phyloP scores from a whole-genome alignment of 1,284 basidiomycete genomes.

The Naganishia sp. region DNA sequence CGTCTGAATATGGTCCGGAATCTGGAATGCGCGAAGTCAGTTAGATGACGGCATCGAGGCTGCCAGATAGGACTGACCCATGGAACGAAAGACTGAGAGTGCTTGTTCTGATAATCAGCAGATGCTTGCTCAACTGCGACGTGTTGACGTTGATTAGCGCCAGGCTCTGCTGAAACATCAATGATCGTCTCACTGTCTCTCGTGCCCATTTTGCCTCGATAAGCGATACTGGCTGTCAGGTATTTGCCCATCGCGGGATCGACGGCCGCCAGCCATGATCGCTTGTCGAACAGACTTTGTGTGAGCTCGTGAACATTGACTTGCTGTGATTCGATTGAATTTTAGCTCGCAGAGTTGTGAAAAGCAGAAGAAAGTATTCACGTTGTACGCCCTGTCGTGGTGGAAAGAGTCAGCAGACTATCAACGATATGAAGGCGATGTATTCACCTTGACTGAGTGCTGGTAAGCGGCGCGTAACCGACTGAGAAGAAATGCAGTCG shows the following conservation, averaged over 20 bases:
- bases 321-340: slow-evolving; percentile 53
- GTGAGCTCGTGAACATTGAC: slow-evolving; percentile 95
- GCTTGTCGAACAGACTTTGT: slow-evolving; percentile 89
- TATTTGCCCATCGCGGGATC: slow-evolving; percentile 88
- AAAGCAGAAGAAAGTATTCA: background rate
- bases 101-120: slow-evolving; percentile 74
- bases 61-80: slow-evolving; percentile 59
- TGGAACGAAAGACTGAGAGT: slow-evolving; percentile 85
- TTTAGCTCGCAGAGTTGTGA: background rate
- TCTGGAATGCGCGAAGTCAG: slow-evolving; percentile 46
- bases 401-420: background rate
- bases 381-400: slow-evolving; percentile 14
- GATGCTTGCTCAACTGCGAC: slow-evolving; percentile 22
- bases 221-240: slow-evolving; percentile 60
- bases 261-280: slow-evolving; percentile 60
- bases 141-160: background rate
- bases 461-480: slow-evolving; percentile 91
- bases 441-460: slow-evolving; percentile 45
- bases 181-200: slow-evolving; percentile 12
- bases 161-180: background rate
- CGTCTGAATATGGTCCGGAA: slow-evolving; percentile 94
- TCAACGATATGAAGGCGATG: slow-evolving; percentile 58
- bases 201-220: slow-evolving; percentile 26
- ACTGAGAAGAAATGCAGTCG: slow-evolving; percentile 99
- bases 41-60: background rate